Evolutionary conservation across 2,329 filamentous ascomycete genomes (phyloP).

Genomic region (Cercospora sp.): DNA sequence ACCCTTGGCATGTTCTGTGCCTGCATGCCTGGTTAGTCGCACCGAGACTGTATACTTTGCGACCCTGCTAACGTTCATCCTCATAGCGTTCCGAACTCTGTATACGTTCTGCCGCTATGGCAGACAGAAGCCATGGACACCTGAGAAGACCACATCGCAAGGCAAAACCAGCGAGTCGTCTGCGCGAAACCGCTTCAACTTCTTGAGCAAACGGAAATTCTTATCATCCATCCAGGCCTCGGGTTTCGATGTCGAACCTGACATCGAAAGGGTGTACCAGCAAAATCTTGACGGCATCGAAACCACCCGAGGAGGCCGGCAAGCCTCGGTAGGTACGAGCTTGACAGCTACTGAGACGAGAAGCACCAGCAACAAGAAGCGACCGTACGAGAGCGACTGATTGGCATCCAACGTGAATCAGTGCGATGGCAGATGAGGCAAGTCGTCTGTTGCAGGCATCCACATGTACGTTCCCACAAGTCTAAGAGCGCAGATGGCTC

Average conservation of each 20-base stretch:
- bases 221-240: background rate
- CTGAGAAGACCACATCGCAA: background rate
- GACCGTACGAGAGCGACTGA: background rate
- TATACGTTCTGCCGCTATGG: background rate
- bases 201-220: background rate
- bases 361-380: background rate
- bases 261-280: background rate
- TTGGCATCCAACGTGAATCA: background rate
- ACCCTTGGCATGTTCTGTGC: constrained; percentile 5
- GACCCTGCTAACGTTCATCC: background rate
- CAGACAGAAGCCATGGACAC: background rate
- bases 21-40: constrained; percentile 6
- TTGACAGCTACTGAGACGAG: background rate
- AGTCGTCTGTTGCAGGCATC: background rate
- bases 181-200: background rate
- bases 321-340: background rate
- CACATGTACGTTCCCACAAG: background rate
- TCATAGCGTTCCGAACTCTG: constrained; percentile 1
- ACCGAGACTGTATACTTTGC: background rate
- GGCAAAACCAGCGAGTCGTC: background rate
- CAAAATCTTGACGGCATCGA: background rate
- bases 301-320: background rate
- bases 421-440: background rate
- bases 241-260: background rate
- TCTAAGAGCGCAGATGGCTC: background rate